Conservation (phyloP, 148 eudicot genomes). For the Heliamphora exappendiculata region DNA sequence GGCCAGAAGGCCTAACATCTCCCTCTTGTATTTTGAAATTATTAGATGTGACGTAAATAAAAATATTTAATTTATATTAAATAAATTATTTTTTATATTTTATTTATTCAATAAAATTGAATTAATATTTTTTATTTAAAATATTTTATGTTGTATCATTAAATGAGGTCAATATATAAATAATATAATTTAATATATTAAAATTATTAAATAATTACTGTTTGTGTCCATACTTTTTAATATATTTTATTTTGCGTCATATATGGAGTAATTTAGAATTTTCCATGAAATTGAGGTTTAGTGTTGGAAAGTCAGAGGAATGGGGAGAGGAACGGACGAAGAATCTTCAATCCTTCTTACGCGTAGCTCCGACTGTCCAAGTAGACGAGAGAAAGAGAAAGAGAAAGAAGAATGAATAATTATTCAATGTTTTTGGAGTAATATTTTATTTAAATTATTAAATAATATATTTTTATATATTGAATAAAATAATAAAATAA, state of each 20-base stretch:
- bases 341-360: slow-evolving; percentile 12
- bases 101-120: too few species aligned
- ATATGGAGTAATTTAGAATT: not conserved
- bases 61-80: too few species aligned
- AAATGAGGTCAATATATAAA: not conserved
- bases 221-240: too few species aligned
- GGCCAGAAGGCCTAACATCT: not conserved
- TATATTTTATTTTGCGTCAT: too few species aligned
- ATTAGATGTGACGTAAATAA: not conserved
- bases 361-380: not conserved
- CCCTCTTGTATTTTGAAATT: not conserved
- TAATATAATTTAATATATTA: too few species aligned
- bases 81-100: too few species aligned
- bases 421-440: too few species aligned
- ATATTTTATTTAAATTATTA: too few species aligned
- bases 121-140: not conserved
- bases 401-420: not conserved
- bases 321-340: not conserved
- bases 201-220: too few species aligned
- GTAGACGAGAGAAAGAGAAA: not conserved
- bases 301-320: not conserved
- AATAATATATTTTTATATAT: too few species aligned
- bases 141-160: not conserved
- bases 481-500: too few species aligned
- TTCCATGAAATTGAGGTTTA: not conserved